Evolutionary conservation across 1,284 basidiomycete species (phyloP).

Genomic region (Puccinia polysora): DNA sequence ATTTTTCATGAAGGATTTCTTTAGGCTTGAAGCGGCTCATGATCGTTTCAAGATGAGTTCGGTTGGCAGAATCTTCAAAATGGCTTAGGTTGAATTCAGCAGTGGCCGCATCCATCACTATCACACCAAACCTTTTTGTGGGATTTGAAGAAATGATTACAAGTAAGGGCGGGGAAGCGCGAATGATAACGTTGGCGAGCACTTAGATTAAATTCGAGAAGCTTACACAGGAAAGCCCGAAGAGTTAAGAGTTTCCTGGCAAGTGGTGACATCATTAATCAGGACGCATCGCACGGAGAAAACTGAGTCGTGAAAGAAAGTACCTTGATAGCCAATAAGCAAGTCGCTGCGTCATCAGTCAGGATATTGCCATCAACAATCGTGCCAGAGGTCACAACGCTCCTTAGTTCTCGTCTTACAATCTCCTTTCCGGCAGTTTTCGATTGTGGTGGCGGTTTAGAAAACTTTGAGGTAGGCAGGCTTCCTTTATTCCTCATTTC

Average conservation of each 20-base stretch:
- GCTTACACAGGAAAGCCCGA: slow-evolving; percentile 48
- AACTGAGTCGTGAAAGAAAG: neutral
- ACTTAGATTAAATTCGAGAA: neutral
- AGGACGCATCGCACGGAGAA: neutral
- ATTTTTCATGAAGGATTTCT: slow-evolving; percentile 88
- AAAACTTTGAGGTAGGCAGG: slow-evolving; percentile 49
- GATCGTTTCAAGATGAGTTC: slow-evolving; percentile 88
- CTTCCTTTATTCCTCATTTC: slow-evolving; percentile 59
- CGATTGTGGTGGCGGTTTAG: slow-evolving; percentile 45
- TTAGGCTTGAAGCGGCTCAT: slow-evolving; percentile 88
- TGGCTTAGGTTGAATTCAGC: slow-evolving; percentile 88
- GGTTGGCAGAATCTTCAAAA: slow-evolving; percentile 86
- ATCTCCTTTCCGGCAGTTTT: slow-evolving; percentile 49
- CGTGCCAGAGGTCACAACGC: slow-evolving; percentile 94
- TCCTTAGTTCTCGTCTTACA: slow-evolving; percentile 70
- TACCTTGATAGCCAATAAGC: slow-evolving; percentile 84
- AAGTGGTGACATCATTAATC: too few species aligned
- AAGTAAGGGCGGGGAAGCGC: too few species aligned
- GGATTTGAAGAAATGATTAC: slow-evolving; percentile 48
- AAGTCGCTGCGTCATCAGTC: slow-evolving; percentile 87
- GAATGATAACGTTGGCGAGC: neutral
- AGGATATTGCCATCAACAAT: slow-evolving; percentile 85
- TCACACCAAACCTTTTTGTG: slow-evolving; percentile 69
- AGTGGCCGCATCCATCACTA: slow-evolving; percentile 91
- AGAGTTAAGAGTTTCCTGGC: slow-evolving; percentile 21